Percentiles rank a stretch among this genome's conserved stretches.
These are phyloP conservation scores for Solanum lignicaule DNA, from an alignment of 257 asterid species.

Conservation along the genomic window DNA sequence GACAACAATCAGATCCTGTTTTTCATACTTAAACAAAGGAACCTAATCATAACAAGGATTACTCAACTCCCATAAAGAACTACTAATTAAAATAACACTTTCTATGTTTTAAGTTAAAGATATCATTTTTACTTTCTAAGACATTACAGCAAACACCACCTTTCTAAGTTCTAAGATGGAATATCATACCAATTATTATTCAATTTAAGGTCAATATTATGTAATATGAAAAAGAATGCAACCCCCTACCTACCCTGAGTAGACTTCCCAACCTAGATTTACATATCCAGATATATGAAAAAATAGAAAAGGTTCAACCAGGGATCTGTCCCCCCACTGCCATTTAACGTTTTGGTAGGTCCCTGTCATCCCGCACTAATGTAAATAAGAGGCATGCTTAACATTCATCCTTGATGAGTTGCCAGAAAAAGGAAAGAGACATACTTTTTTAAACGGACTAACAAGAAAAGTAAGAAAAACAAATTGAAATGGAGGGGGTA, in stretches of 20 bases:
- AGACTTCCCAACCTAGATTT: not conserved
- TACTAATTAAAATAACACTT: not conserved
- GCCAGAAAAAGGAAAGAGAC: not conserved
- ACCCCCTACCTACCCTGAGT: not conserved
- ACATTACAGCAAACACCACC: not conserved
- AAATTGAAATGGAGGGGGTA: not conserved
- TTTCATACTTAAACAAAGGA: not conserved
- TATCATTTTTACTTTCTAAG: not conserved
- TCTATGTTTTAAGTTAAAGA: not conserved
- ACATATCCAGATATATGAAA: not conserved
- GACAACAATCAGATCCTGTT: constrained; percentile 10
- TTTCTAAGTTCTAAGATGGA: not conserved
- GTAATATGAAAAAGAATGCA: not conserved
- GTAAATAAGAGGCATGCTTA: not conserved
- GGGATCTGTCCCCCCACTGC: not conserved
- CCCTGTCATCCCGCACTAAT: not conserved
- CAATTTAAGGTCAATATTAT: not conserved
- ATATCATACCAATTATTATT: not conserved
- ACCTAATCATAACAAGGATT: not conserved
- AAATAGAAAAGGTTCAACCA: not conserved
- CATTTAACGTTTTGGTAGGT: not conserved
- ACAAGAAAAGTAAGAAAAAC: not conserved
- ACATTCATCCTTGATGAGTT: not conserved
- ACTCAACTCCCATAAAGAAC: not conserved
- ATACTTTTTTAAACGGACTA: no score